phyloP scores from a whole-genome alignment of 352 stramenopile species.

The Globisporangium spinosum region DNA sequence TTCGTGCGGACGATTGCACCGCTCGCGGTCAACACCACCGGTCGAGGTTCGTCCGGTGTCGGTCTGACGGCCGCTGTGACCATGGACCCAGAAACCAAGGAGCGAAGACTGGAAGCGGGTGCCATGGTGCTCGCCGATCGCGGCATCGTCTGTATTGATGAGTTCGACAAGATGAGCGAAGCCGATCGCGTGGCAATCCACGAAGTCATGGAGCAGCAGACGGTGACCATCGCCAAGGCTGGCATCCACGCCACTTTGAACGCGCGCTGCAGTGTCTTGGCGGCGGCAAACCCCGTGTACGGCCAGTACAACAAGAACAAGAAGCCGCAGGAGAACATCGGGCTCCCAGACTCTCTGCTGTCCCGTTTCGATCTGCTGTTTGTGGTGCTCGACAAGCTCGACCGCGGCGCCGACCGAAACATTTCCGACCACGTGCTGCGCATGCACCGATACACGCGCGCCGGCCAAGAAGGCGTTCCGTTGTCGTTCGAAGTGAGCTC shows the following conservation, averaged over 20 bases:
- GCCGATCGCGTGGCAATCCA: conserved; percentile 99
- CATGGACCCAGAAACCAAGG: conserved; percentile 93
- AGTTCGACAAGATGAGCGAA: conserved; percentile 99
- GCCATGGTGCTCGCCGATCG: conserved; percentile 99
- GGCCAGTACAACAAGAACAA: conserved; percentile 99
- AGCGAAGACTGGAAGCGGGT: conserved; percentile 94
- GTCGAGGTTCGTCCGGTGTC: conserved; percentile 77
- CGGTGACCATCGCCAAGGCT: conserved; percentile 99
- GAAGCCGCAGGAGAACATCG: conserved; percentile 98
- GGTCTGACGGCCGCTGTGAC: conserved; percentile 99
- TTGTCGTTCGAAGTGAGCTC: conserved; percentile 86
- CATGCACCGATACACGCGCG: conserved; percentile 93
- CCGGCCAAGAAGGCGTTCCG: conserved; percentile 85
- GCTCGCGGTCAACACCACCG: conserved; percentile 90
- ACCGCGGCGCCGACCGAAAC: conserved; percentile 91
- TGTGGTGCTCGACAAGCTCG: conserved; percentile 98
- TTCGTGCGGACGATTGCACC: conserved; percentile 95
- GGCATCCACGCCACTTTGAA: conserved; percentile 99
- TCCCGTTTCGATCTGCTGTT: conserved; percentile 99
- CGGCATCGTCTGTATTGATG: conserved; percentile 99
- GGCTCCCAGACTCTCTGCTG: conserved; percentile 98
- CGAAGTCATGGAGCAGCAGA: conserved; percentile 99
- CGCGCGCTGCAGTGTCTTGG: conserved; percentile 97
- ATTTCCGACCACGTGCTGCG: conserved; percentile 97
- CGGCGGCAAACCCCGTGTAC: conserved; percentile 99